A percentile compares a stretch with the other conserved stretches of the same genome.
phyloP scores from a whole-genome alignment of 192 early-diverging fungal species.

The Rhizophagus sp. region DNA sequence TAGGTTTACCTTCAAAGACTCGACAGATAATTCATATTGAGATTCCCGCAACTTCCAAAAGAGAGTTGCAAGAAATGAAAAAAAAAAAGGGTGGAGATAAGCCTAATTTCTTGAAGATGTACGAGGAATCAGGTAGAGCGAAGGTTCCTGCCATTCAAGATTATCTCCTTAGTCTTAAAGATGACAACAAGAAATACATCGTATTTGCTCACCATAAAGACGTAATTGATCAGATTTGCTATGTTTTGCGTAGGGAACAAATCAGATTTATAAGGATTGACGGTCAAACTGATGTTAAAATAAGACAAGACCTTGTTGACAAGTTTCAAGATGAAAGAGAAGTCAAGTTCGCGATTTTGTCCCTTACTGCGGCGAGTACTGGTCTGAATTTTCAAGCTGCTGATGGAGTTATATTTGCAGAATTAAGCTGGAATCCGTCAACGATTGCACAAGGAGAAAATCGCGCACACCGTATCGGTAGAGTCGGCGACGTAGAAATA shows the following conservation, averaged over 20 bases:
- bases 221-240: slow-evolving; percentile 37
- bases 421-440: slow-evolving; percentile 56
- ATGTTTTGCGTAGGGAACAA: slow-evolving; percentile 18
- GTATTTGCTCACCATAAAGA: slow-evolving; percentile 51
- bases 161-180: slow-evolving; percentile 43
- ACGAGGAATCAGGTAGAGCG: slow-evolving; percentile 33
- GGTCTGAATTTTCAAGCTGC: slow-evolving; percentile 51
- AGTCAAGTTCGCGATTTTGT: slow-evolving; percentile 42
- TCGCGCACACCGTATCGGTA: slow-evolving; percentile 51
- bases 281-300: slow-evolving; percentile 35
- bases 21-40: slow-evolving; percentile 41
- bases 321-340: slow-evolving; percentile 41
- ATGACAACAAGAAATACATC: slow-evolving; percentile 43
- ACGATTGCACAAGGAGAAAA: slow-evolving; percentile 47
- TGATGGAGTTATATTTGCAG: slow-evolving; percentile 53
- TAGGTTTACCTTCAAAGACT: slow-evolving; percentile 44
- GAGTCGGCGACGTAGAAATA: slow-evolving; percentile 41
- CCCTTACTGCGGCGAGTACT: slow-evolving; percentile 49
- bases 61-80: slow-evolving; percentile 31
- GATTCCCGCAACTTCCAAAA: slow-evolving; percentile 16
- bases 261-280: slow-evolving; percentile 48
- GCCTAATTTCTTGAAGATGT: neutral
- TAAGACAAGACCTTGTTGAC: slow-evolving; percentile 44
- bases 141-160: slow-evolving; percentile 43
- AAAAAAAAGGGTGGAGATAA: neutral